Percentiles rank a stretch among this genome's conserved stretches.
Evolutionary conservation across 306 rosid species (phyloP).

Genomic region (Vicia villosa): DNA sequence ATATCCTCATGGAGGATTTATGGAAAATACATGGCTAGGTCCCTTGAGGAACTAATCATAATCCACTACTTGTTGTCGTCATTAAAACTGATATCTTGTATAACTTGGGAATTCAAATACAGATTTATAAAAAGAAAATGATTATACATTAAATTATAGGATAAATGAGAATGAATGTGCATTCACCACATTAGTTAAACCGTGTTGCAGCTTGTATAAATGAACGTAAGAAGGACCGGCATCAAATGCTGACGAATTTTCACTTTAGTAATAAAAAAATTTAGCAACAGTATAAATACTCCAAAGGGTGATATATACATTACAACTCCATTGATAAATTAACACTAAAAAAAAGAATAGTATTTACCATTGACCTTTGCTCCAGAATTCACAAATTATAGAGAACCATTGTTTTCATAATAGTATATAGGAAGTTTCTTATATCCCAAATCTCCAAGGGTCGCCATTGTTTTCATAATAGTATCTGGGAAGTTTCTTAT

Average conservation of each 20-base stretch:
- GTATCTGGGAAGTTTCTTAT: conserved; percentile 83
- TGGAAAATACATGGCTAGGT: no score
- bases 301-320: neutral
- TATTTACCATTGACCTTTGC: conserved; percentile 67
- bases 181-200: conserved; percentile 91
- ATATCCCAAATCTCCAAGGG: no score
- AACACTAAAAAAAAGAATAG: conserved; percentile 35
- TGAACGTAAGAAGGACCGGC: conserved; percentile 61
- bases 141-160: no score
- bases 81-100: no score
- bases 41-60: no score
- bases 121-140: no score
- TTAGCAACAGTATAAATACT: neutral
- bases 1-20: no score
- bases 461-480: conserved; percentile 77
- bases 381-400: conserved; percentile 55
- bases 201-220: conserved; percentile 90
- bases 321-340: conserved; percentile 20
- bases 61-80: no score
- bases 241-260: conserved; percentile 48
- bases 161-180: neutral
- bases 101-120: no score
- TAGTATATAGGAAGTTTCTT: no score
- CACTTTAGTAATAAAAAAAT: conserved; percentile 67
- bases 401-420: conserved; percentile 55